phyloP scores from a whole-genome alignment of 1,284 basidiomycete species.

The Papiliotrema laurentii region DNA sequence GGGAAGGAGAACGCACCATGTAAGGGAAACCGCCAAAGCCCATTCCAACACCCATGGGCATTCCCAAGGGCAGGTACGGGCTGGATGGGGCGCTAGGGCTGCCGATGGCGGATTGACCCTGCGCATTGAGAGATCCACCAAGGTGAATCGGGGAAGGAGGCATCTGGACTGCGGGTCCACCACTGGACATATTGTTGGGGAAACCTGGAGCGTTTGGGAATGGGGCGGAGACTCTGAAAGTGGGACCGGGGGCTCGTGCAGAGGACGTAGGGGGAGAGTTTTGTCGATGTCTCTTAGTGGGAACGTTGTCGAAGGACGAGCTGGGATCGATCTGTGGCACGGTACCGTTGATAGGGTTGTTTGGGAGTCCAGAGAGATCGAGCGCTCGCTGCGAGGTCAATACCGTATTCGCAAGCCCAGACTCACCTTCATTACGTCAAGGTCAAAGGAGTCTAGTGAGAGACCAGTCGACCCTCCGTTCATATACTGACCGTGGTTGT shows the following conservation, averaged over 20 bases:
- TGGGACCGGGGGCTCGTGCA: neutral
- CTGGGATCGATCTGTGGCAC: constrained; percentile 21
- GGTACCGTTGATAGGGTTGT: constrained; percentile 22
- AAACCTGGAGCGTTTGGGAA: neutral
- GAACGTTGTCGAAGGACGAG: too few species aligned
- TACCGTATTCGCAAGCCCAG: constrained; percentile 25
- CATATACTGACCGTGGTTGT: neutral
- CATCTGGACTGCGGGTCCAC: too few species aligned
- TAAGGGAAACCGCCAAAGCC: constrained; percentile 7
- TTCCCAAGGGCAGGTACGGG: neutral
- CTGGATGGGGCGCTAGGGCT: neutral
- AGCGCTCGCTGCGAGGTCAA: constrained; percentile 52
- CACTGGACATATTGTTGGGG: neutral
- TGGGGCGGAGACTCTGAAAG: neutral
- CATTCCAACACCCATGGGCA: too few species aligned
- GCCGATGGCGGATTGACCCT: constrained; percentile 4
- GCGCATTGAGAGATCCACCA: constrained; percentile 4
- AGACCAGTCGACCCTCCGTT: neutral
- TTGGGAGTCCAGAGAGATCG: constrained; percentile 51
- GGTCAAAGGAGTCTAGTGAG: neutral
- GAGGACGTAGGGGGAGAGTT: neutral
- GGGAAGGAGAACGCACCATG: constrained; percentile 12
- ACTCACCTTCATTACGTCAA: constrained; percentile 28
- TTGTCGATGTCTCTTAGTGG: neutral
- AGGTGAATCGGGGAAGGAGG: constrained; percentile 3